Conservation (phyloP, 2,329 filamentous ascomycete genomes). For the Colletotrichum magnum region DNA sequence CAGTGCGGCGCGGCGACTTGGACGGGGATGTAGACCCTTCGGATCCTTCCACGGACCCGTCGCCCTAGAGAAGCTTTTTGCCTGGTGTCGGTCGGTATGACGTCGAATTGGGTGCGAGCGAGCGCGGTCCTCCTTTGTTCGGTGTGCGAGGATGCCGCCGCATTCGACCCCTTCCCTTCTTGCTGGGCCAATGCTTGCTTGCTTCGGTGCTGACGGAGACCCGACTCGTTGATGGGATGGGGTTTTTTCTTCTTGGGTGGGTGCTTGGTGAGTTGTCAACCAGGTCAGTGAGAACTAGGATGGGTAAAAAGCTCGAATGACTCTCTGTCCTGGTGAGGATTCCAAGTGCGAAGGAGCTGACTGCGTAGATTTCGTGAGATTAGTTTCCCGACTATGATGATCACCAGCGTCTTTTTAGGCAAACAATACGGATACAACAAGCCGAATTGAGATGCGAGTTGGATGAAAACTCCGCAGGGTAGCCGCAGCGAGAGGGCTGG, state of each 20-base stretch:
- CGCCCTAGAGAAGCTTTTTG: constrained; percentile 33
- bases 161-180: neutral
- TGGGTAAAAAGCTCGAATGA: constrained; percentile 14
- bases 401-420: constrained; percentile 19
- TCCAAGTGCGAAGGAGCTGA: neutral
- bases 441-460: neutral
- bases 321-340: neutral
- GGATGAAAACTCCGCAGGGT: constrained; percentile 14
- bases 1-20: constrained; percentile 22
- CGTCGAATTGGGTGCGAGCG: constrained; percentile 18
- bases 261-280: constrained; percentile 22
- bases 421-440: neutral
- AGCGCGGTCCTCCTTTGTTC: constrained; percentile 23
- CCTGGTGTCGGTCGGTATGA: constrained; percentile 33
- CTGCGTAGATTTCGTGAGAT: constrained; percentile 1
- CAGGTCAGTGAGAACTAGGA: constrained; percentile 8
- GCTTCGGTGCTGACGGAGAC: constrained; percentile 8
- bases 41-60: constrained; percentile 31
- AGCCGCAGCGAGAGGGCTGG: constrained; percentile 7
- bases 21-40: constrained; percentile 26
- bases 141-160: constrained; percentile 24
- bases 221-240: constrained; percentile 17
- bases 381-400: neutral
- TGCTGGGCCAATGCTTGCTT: constrained; percentile 27
- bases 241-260: neutral